These are phyloP conservation scores for Leptosphaerulina australis DNA, from an alignment of 2,329 filamentous ascomycete species.

Conservation along the genomic window DNA sequence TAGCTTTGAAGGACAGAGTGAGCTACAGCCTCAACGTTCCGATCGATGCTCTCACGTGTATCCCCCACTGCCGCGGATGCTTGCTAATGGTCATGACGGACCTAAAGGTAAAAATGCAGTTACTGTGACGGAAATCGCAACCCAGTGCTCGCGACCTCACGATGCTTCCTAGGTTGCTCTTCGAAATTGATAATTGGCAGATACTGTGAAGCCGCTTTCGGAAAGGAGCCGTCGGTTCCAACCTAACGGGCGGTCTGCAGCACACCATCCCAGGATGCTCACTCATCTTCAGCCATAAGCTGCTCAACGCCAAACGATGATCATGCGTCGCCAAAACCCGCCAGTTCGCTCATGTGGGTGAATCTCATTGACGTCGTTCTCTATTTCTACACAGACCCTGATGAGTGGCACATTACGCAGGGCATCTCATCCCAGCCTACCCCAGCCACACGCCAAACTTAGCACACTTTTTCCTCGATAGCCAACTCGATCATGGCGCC, in stretches of 20 bases:
- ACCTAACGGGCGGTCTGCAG: conserved; percentile 8
- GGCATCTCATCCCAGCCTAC: conserved; percentile 24
- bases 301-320: conserved; percentile 9
- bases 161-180: not conserved
- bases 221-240: conserved; percentile 1
- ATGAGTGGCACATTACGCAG: conserved; percentile 19
- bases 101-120: not conserved
- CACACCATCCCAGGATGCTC: conserved; percentile 18
- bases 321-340: conserved; percentile 8
- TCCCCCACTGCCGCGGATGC: conserved; percentile 2
- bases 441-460: too few species aligned
- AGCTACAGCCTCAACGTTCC: not conserved
- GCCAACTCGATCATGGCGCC: conserved; percentile 16
- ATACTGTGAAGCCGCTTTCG: not conserved
- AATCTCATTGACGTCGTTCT: conserved; percentile 10
- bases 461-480: conserved; percentile 20
- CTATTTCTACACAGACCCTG: not conserved
- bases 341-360: conserved; percentile 9
- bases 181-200: not conserved
- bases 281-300: conserved; percentile 26
- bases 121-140: not conserved
- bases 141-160: not conserved
- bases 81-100: conserved; percentile 1
- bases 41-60: not conserved
- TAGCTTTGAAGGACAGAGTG: not conserved